These are phyloP conservation scores for Bretschneidera sinensis DNA, from an alignment of 345 rosid species.

Conservation along the genomic window DNA sequence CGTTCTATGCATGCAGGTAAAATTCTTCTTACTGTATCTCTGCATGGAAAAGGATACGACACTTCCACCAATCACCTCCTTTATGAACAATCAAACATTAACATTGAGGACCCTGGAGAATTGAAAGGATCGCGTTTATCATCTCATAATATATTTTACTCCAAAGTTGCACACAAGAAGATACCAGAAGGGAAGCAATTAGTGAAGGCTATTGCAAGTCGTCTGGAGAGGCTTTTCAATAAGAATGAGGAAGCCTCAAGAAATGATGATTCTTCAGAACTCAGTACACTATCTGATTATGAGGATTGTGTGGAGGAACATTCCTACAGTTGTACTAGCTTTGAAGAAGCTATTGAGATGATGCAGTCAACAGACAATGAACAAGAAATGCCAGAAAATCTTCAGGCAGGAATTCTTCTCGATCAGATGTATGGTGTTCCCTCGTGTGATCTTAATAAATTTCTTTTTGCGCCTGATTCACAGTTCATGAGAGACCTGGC, in stretches of 20 bases:
- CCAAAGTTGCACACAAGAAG: constrained; percentile 39
- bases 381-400: constrained; percentile 63
- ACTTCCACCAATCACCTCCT: constrained; percentile 21
- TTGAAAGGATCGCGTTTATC: constrained; percentile 17
- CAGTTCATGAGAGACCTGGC: constrained; percentile 65
- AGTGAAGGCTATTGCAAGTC: constrained; percentile 43
- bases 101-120: constrained; percentile 31
- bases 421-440: constrained; percentile 47
- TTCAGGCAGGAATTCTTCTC: constrained; percentile 63
- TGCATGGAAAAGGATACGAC: constrained; percentile 42
- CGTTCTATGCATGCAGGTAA: constrained; percentile 47
- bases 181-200: constrained; percentile 56
- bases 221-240: constrained; percentile 55
- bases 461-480: constrained; percentile 69
- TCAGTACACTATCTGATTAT: constrained; percentile 47
- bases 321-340: constrained; percentile 33
- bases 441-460: constrained; percentile 46
- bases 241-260: constrained; percentile 45
- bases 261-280: constrained; percentile 37
- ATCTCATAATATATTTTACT: constrained; percentile 23
- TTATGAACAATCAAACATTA: constrained; percentile 28
- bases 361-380: constrained; percentile 43
- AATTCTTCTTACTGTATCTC: constrained; percentile 57
- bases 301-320: constrained; percentile 58
- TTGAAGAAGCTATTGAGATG: constrained; percentile 58